Conservation (phyloP, 371 early-diverging fungal genomes). For the Smittium culicis region DNA sequence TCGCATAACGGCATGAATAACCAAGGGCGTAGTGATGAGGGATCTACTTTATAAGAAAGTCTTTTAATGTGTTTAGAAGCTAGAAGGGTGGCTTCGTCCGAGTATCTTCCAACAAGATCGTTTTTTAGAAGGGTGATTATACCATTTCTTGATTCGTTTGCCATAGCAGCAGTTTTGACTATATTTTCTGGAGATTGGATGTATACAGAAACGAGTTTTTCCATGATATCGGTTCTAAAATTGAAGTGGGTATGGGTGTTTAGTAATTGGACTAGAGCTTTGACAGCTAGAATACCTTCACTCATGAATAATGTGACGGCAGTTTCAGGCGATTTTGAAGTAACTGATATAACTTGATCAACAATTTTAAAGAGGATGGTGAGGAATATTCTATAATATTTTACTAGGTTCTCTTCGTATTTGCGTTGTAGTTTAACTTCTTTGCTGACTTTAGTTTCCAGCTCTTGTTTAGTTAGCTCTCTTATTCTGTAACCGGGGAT, state of each 20-base stretch:
- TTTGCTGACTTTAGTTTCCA: constrained; percentile 58
- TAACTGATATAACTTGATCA: too few relatives aligned
- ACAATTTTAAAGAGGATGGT: constrained; percentile 43
- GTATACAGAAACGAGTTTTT: constrained; percentile 44
- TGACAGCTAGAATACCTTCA: constrained; percentile 28
- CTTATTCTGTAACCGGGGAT: constrained; percentile 91
- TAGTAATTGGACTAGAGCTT: constrained; percentile 54
- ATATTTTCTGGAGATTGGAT: constrained; percentile 25
- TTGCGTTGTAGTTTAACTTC: constrained; percentile 75
- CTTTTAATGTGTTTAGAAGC: constrained; percentile 71
- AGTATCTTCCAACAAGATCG: constrained; percentile 71
- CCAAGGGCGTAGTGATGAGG: constrained; percentile 54
- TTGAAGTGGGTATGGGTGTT: constrained; percentile 78
- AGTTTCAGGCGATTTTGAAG: too few relatives aligned
- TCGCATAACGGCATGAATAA: constrained; percentile 62
- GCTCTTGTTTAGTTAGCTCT: constrained; percentile 63
- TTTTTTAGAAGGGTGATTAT: constrained; percentile 56
- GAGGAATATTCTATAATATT: constrained; percentile 68
- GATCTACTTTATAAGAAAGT: constrained; percentile 54
- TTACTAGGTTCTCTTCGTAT: constrained; percentile 66
- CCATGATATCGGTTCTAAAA: constrained; percentile 74
- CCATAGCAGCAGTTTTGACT: constrained; percentile 39
- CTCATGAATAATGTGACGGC: too few relatives aligned
- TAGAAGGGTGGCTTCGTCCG: constrained; percentile 69
- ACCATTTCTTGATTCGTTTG: constrained; percentile 58